Evolutionary conservation across 2,329 filamentous ascomycete genomes (phyloP).

Genomic region (Balansia obtecta): DNA sequence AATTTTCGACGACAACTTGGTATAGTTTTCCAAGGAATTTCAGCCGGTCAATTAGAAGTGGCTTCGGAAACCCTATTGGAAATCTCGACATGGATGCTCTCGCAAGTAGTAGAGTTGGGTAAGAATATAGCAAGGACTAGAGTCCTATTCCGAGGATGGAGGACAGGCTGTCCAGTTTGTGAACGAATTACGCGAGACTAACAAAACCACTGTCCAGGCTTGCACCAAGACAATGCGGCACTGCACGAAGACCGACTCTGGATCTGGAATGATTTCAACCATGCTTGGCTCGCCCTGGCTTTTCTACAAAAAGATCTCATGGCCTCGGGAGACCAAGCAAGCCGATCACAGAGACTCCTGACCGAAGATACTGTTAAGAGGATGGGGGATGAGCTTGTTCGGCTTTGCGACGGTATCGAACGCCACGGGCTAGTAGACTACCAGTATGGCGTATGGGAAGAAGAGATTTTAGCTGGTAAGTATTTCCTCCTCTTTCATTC

Average conservation of each 20-base stretch:
- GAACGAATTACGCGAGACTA: background rate
- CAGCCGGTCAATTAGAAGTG: constrained; percentile 34
- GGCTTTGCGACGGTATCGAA: constrained; percentile 76
- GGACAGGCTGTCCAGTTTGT: no score
- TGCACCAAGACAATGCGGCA: constrained; percentile 70
- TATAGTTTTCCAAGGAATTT: constrained; percentile 59
- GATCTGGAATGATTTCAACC: constrained; percentile 90
- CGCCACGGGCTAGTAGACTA: constrained; percentile 93
- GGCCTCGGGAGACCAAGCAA: constrained; percentile 42
- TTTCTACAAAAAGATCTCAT: constrained; percentile 75
- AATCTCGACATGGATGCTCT: constrained; percentile 43
- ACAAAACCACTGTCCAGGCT: constrained; percentile 31
- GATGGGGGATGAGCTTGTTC: constrained; percentile 71
- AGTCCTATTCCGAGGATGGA: background rate
- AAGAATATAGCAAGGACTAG: constrained; percentile 17
- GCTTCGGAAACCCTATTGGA: constrained; percentile 40
- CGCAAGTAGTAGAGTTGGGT: constrained; percentile 44
- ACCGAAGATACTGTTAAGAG: constrained; percentile 56
- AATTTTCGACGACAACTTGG: constrained; percentile 50
- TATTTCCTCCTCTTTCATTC: background rate
- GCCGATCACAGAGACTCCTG: constrained; percentile 51
- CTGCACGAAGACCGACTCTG: constrained; percentile 66
- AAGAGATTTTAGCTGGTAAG: constrained; percentile 76
- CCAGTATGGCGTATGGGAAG: constrained; percentile 92
- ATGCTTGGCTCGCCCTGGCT: constrained; percentile 74